A percentile compares a stretch with the other conserved stretches of the same genome.
Conservation (phyloP, 768 basidiomycete genomes). For the Asterophora lycoperdoides region DNA sequence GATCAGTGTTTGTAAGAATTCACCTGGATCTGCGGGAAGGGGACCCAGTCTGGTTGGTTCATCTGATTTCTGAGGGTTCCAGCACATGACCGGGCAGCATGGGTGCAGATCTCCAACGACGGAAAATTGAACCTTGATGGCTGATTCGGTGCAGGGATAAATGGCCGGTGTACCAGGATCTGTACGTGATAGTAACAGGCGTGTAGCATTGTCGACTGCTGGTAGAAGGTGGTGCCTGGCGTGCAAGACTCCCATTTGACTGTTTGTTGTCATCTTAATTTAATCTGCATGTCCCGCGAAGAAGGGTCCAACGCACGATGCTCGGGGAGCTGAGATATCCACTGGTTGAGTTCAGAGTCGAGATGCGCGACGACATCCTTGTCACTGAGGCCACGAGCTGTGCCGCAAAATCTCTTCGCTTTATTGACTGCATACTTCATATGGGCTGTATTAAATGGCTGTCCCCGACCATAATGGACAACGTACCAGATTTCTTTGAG, state of each 20-base stretch:
- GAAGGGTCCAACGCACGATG: constrained; percentile 47
- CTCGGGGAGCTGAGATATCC: constrained; percentile 65
- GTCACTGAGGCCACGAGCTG: constrained; percentile 19
- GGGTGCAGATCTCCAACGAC: constrained; percentile 75
- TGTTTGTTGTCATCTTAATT: constrained; percentile 7
- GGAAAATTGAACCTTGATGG: constrained; percentile 40
- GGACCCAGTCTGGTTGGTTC: constrained; percentile 25
- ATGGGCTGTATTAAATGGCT: neutral
- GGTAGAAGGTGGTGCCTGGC: constrained; percentile 37
- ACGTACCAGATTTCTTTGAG: constrained; percentile 58
- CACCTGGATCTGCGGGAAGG: constrained; percentile 38
- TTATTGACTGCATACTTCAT: constrained; percentile 16
- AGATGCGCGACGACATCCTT: constrained; percentile 65
- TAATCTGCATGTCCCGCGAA: constrained; percentile 16
- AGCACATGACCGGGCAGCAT: constrained; percentile 70
- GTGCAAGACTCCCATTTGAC: constrained; percentile 35
- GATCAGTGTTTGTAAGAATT: neutral
- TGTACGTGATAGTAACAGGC: constrained; percentile 46
- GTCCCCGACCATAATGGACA: neutral
- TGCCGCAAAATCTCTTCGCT: constrained; percentile 3
- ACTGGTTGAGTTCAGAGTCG: constrained; percentile 71
- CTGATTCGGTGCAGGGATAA: constrained; percentile 62
- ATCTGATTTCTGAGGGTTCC: constrained; percentile 57
- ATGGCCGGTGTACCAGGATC: constrained; percentile 75
- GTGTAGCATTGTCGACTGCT: constrained; percentile 54